Conservation (phyloP, 768 basidiomycete genomes). For the Suillus subaureus region DNA sequence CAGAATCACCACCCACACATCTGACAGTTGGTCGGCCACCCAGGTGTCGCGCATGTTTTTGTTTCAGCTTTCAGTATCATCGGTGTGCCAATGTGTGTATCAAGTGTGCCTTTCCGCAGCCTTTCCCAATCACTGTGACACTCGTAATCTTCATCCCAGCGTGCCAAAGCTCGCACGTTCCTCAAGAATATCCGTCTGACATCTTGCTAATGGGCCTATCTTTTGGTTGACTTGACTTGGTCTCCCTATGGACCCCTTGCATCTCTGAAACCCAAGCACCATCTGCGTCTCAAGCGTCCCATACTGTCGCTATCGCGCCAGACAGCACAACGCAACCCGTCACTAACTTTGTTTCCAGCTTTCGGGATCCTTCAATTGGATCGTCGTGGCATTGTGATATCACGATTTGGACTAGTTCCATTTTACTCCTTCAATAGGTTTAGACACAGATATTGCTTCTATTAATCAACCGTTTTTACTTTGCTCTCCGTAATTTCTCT, state of each 20-base stretch:
- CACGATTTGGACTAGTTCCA: background rate
- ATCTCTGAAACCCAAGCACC: slow-evolving; percentile 35
- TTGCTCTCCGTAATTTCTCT: background rate
- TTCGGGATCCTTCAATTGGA: background rate
- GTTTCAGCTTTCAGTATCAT: background rate
- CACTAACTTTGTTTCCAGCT: background rate
- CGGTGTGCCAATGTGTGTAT: background rate
- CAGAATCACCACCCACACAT: background rate
- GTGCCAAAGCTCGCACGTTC: slow-evolving; percentile 35
- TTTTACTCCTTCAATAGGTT: background rate
- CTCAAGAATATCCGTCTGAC: slow-evolving; percentile 46
- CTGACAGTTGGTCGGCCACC: background rate
- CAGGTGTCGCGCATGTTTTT: background rate
- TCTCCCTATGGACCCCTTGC: slow-evolving; percentile 61
- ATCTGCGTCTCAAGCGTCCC: background rate
- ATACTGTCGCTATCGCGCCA: background rate
- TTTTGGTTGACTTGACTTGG: slow-evolving; percentile 59
- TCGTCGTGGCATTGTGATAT: background rate
- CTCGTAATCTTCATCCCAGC: slow-evolving; percentile 31
- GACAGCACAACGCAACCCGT: background rate
- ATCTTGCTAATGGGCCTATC: slow-evolving; percentile 62
- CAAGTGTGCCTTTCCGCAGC: background rate
- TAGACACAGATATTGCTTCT: background rate
- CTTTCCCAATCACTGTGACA: slow-evolving; percentile 6
- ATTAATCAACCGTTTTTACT: background rate